These are phyloP conservation scores for Trichocomaceae sp. DNA, from an alignment of 2,329 filamentous ascomycete species.

Conservation along the genomic window DNA sequence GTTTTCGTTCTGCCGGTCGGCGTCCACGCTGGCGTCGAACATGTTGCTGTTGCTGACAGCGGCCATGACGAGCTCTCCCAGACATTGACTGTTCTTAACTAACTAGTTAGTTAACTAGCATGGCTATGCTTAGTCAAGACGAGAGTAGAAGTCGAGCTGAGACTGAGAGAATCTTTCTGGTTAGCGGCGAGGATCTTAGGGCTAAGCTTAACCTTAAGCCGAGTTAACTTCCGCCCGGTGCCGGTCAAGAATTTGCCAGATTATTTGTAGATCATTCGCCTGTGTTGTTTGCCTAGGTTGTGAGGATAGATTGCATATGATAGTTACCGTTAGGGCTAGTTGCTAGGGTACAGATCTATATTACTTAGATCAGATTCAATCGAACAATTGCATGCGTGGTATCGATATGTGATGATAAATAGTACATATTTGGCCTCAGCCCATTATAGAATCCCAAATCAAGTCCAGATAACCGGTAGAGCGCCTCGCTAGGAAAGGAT, in stretches of 20 bases:
- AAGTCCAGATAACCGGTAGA: neutral
- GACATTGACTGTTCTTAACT: conserved; percentile 28
- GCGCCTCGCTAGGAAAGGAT: conserved; percentile 6
- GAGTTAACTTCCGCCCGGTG: neutral
- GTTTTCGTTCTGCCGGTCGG: conserved; percentile 22
- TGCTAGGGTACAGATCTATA: too few species aligned
- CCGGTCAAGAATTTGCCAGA: too few species aligned
- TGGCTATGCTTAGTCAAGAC: too few species aligned
- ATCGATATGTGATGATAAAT: neutral
- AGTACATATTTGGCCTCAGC: neutral
- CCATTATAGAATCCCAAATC: neutral
- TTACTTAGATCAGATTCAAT: too few species aligned
- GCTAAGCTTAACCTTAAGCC: neutral
- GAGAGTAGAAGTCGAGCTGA: too few species aligned
- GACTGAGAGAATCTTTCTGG: too few species aligned
- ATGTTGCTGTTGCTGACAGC: conserved; percentile 35
- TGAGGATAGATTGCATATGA: too few species aligned
- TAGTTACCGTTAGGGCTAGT: too few species aligned
- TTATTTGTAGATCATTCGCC: too few species aligned
- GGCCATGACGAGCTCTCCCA: conserved; percentile 28
- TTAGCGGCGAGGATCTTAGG: neutral
- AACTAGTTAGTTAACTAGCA: too few species aligned
- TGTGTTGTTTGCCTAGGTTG: too few species aligned
- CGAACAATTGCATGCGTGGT: neutral
- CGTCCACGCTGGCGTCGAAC: conserved; percentile 32